Base-by-base conservation (phyloP, 169 alveolate species). In the Plasmodium vivax region DNA sequence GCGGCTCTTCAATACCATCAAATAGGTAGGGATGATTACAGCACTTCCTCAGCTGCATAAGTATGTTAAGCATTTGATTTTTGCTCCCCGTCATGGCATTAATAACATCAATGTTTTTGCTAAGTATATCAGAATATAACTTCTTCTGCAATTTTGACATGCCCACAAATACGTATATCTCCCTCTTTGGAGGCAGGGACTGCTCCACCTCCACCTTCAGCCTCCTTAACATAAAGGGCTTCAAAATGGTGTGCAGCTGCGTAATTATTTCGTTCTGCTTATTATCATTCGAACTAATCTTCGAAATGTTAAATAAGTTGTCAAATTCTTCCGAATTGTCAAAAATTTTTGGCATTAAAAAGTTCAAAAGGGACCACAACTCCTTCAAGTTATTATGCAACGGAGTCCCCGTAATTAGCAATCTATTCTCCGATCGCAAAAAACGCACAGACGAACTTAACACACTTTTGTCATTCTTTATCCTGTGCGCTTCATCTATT, bases 401-500 rank as follows among this genome's bases (percentile, higher is more conserved):
- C 14, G 99, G 99, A 16, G 99, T 99, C 9, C 99, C 99, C 10
- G 99, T 98, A 47, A 99, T 97, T 82, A 99, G 95, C 83, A 99
- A 97, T 84, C 99, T 96, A 93, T 98, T 98, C 92, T 99, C 98
- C 30, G 99, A 97, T 84, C 97, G 96, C 92, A 99, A 92, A 54
- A 97, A 58, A 95, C 98, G 92, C 92, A 97, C 96, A 92, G 96
- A 94, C 93, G 98, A 95, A 96, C 99, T 99, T 98, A 99, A 97
- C 98, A 98, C 97, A 95, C 99, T 95, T 98, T 98, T 93, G 95
- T 98, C 99, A 93, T 99, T 99, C 96, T 99, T 99, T 81, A 99
- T 99, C 56, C 99, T 99, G 92, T 99, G 99, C 19, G 99, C 99
- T 97, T 99, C 99, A 96, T 99, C 99, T 36, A 99, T 98, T 14